phyloP scores from a whole-genome alignment of 1,139 yeast genomes.

The Candida sanyaensis region DNA sequence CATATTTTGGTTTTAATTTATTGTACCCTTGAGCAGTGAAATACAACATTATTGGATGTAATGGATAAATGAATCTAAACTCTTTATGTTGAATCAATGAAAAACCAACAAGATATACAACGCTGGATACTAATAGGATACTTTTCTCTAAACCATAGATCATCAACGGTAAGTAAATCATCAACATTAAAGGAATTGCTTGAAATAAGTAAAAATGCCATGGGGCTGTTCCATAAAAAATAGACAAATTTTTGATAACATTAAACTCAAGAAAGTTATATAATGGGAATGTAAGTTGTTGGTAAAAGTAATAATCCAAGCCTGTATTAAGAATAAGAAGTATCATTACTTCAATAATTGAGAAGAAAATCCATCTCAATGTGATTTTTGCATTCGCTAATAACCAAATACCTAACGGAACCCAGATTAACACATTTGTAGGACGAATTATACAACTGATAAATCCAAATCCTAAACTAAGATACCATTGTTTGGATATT shows the following conservation, averaged over 20 bases:
- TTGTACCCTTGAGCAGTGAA: slow-evolving; percentile 14
- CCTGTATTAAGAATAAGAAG: slow-evolving; percentile 35
- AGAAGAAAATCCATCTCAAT: slow-evolving; percentile 14
- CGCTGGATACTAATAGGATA: slow-evolving; percentile 76
- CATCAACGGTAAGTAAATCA: slow-evolving; percentile 65
- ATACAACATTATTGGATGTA: slow-evolving; percentile 61
- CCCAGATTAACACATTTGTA: slow-evolving; percentile 79
- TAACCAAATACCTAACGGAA: slow-evolving; percentile 47
- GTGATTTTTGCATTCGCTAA: slow-evolving; percentile 4
- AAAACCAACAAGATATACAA: slow-evolving; percentile 58
- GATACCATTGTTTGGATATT: slow-evolving; percentile 16
- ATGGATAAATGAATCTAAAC: slow-evolving; percentile 83
- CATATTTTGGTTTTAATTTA: slow-evolving; percentile 6
- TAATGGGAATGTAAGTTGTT: slow-evolving; percentile 59
- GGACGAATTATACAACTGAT: slow-evolving; percentile 75
- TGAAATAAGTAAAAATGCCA: slow-evolving; percentile 85
- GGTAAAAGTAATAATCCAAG: slow-evolving; percentile 66
- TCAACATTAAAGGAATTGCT: slow-evolving; percentile 74
- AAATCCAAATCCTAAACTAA: slow-evolving; percentile 47
- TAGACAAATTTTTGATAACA: slow-evolving; percentile 67
- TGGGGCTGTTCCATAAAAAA: slow-evolving; percentile 84
- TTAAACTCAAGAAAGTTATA: slow-evolving; percentile 76
- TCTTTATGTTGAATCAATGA: slow-evolving; percentile 83
- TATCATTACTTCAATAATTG: slow-evolving; percentile 17
- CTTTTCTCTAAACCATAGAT: slow-evolving; percentile 48